Evolutionary conservation across 225 moss, liverwort and hornwort genomes (phyloP).

Genomic region (Thuidium tamariscinum): DNA sequence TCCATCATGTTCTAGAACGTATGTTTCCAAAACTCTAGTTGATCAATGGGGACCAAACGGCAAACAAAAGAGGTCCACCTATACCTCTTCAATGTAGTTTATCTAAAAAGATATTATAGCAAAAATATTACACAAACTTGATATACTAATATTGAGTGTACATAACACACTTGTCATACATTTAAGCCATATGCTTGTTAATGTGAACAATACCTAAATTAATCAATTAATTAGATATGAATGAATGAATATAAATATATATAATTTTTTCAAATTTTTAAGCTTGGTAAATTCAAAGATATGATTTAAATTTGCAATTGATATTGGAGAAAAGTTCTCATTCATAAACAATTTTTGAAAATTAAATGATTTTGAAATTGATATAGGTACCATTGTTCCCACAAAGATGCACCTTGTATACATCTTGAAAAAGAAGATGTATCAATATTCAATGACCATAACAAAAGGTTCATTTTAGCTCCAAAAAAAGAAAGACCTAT

Average conservation of each 20-base stretch:
- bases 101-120: not conserved
- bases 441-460: not conserved
- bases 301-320: not conserved
- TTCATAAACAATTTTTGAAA: not conserved
- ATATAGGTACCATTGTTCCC: not conserved
- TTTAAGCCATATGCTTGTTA: not conserved
- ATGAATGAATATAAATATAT: not conserved
- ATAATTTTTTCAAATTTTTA: not conserved
- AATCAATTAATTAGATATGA: not conserved
- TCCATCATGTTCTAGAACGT: not conserved
- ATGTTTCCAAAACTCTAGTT: not conserved
- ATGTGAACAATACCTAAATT: not conserved
- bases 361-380: not conserved
- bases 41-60: not conserved
- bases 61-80: not conserved
- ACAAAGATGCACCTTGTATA: not conserved
- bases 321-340: not conserved
- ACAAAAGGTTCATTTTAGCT: not conserved
- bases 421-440: not conserved
- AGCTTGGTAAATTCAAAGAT: not conserved
- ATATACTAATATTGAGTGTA: not conserved
- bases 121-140: not conserved
- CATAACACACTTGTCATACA: not conserved
- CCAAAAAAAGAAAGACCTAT: conserved; percentile 2
- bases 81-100: not conserved